These are phyloP conservation scores for Ilyonectria sp. DNA, from an alignment of 2,329 filamentous ascomycete species.

Conservation along the genomic window DNA sequence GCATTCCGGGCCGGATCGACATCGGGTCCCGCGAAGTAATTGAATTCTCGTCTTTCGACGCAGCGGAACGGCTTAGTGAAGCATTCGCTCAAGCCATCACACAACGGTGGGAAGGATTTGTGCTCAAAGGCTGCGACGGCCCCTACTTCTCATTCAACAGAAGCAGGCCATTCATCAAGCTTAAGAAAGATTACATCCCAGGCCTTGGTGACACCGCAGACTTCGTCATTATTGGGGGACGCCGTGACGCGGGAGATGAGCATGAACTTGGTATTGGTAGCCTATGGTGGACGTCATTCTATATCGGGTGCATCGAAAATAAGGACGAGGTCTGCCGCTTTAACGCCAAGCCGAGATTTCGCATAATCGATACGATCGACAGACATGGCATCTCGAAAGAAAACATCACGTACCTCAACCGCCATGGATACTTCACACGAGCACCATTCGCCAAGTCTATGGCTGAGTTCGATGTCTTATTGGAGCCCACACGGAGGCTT, in stretches of 20 bases:
- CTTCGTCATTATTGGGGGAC: constrained; percentile 78
- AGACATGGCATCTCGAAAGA: constrained; percentile 58
- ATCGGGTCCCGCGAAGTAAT: constrained; percentile 16
- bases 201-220: constrained; percentile 80
- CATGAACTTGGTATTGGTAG: constrained; percentile 63
- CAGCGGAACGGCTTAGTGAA: constrained; percentile 23
- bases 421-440: constrained; percentile 37
- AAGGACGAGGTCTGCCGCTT: constrained; percentile 44
- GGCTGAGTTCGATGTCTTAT: constrained; percentile 19
- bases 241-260: constrained; percentile 74
- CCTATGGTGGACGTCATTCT: constrained; percentile 81
- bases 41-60: constrained; percentile 17
- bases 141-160: neutral
- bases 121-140: neutral
- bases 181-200: constrained; percentile 22
- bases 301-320: constrained; percentile 79
- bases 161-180: too few relatives aligned
- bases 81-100: constrained; percentile 48
- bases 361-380: constrained; percentile 60
- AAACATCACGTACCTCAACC: constrained; percentile 59
- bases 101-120: neutral
- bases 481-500: constrained; percentile 4
- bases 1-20: constrained; percentile 13
- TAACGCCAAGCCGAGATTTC: constrained; percentile 54
- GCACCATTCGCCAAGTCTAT: constrained; percentile 50